phyloP scores from a whole-genome alignment of 2,329 filamentous ascomycete species.

The Sphaceloma murrayae region DNA sequence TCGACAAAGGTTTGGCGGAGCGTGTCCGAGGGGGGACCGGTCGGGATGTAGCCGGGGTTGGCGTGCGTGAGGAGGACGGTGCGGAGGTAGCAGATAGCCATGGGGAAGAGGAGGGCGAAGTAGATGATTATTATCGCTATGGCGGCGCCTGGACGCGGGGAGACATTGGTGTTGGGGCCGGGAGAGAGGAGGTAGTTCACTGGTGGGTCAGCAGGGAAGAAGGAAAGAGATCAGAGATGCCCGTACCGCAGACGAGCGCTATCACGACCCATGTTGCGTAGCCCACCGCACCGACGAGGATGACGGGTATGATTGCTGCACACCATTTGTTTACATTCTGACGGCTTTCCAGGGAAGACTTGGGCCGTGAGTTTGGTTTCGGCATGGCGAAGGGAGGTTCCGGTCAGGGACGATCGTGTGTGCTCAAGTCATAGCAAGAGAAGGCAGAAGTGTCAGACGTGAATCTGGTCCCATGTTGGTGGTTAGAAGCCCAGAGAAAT shows the following conservation, averaged over 20 bases:
- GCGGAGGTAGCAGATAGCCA: constrained; percentile 60
- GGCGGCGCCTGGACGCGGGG: constrained; percentile 47
- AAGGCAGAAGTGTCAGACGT: too few species aligned
- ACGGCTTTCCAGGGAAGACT: constrained; percentile 17
- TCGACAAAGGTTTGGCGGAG: constrained; percentile 15
- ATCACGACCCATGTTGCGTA: constrained; percentile 65
- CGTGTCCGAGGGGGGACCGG: constrained; percentile 30
- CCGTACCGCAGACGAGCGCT: constrained; percentile 57
- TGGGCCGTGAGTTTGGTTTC: constrained; percentile 13
- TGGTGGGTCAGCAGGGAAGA: constrained; percentile 28
- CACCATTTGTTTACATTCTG: constrained; percentile 45
- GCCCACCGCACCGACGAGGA: constrained; percentile 56
- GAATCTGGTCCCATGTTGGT: too few species aligned
- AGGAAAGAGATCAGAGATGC: neutral
- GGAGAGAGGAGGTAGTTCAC: constrained; percentile 62
- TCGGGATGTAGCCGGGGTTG: constrained; percentile 65
- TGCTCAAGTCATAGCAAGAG: neutral
- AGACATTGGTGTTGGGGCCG: constrained; percentile 23
- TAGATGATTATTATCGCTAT: constrained; percentile 63
- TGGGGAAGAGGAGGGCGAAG: constrained; percentile 59
- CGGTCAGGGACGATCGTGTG: too few species aligned
- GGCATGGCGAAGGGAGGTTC: constrained; percentile 8
- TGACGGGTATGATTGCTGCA: constrained; percentile 57
- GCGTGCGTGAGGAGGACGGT: constrained; percentile 57
- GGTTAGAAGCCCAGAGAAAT: too few species aligned